Base-by-base conservation (phyloP, 1,284 basidiomycete species). In the Leccinum fallax region DNA sequence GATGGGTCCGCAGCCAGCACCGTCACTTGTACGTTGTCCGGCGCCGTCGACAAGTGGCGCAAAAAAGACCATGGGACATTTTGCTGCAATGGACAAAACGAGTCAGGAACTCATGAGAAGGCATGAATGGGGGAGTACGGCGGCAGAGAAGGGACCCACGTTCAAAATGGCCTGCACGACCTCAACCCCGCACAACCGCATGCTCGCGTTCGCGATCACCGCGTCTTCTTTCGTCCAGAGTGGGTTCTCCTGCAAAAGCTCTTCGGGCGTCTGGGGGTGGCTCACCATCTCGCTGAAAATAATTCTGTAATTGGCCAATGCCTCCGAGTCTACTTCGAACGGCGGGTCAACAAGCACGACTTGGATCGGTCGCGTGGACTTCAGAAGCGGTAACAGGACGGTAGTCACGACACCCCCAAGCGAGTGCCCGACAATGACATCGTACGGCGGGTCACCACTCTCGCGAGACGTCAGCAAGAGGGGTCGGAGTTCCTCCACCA, bases 21-120 rank as follows among this genome's bases (percentile, higher is more conserved):
- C 2, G 43, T 66, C 36, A 67, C 53, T 6, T 40, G 51, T 5
- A 71, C 57, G 16, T 69, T 69, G 11, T 61, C 58, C 2, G 69
- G 65, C 10, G 19, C 28, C 2, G 19, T 34, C 21, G 4, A 46
- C 0, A 70, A n/a, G 2, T 19, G 15, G 38, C 55, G 53, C 11
- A 51, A 53, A 48, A 61, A 66, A 5, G 67, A 67, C 67, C 65
- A 69, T 11, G 62, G 69, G 0, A 7, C 2, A 19, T 69, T 69
- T 60, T 69, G 57, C 69, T 40, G 38, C 5, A 40, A 40, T 71
- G 19, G 8, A 34, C 4, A 21, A 49, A 48, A 10, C 5, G 6
- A 40, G 21, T 48, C 49, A 52, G 24, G 24, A 26, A 24, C 15
- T 4, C 11, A 40, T 10, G 51, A 53, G 36, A 61, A 66, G 6